Percentiles rank a stretch among this genome's conserved stretches.
Evolutionary conservation across 441 rosid genomes (phyloP).

Genomic region (Manihot esculenta): DNA sequence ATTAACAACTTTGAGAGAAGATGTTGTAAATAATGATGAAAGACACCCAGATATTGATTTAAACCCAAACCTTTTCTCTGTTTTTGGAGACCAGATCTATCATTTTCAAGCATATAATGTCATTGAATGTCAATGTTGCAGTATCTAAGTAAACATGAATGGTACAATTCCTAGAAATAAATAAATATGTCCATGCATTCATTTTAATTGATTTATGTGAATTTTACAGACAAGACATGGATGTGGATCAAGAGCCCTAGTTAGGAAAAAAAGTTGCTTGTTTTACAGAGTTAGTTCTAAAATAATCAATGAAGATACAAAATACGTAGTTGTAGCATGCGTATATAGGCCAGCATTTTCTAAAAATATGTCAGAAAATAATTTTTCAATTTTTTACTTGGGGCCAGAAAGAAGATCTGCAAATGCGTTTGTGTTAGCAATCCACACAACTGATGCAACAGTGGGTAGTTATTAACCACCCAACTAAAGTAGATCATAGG

Average conservation of each 20-base stretch:
- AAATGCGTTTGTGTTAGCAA: too few relatives aligned
- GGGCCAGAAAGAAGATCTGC: background rate
- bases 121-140: background rate
- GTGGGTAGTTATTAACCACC: too few relatives aligned
- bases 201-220: background rate
- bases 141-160: conserved; percentile 1
- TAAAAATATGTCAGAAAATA: background rate
- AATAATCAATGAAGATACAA: background rate
- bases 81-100: background rate
- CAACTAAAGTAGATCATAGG: too few relatives aligned
- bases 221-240: background rate
- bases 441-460: too few relatives aligned
- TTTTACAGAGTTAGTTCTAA: background rate
- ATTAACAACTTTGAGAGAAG: background rate
- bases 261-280: background rate
- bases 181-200: background rate
- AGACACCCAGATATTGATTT: too few relatives aligned
- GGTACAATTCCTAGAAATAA: background rate
- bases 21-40: background rate
- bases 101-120: background rate
- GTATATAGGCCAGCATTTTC: background rate
- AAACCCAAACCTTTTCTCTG: background rate
- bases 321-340: background rate
- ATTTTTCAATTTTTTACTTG: background rate
- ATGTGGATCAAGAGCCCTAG: background rate